Evolutionary conservation across 495 filamentous ascomycete genomes (phyloP), one percentile per base, ranked within the genome.

Genomic region (Aspergillus nidulans): DNA sequence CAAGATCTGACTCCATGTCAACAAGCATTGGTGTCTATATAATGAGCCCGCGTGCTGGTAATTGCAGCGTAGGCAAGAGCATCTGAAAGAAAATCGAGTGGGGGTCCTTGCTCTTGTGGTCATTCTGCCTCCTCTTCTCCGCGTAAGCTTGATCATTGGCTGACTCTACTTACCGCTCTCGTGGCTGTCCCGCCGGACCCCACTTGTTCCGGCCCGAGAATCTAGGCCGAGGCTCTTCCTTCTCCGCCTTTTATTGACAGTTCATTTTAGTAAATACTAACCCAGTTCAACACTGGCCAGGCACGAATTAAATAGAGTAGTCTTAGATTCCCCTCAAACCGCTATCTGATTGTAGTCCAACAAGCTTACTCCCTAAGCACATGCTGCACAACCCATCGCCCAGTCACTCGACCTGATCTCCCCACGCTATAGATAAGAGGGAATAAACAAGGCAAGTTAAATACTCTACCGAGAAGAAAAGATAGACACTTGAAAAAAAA

Each of bases 21-120:
- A 49, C 18, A 24, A 26, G 30, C 9, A 18, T 1, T 20, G 32
- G 30, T 13, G 15, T 28, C 26, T 55, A 55, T 46, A 40, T 55
- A 48, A 41, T 4, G 26, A 8, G 39, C 23, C 1, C 36, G 25
- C 52, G 71, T 72, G 62, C 69, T 75, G 69, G 65, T 65, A 66
- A 74, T 71, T 75, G 64, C 72, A 28, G 72, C 72, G 72, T 75
- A 75, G 68, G 51, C 57, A 43, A 51, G 63, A 73, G 69, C 62
- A 69, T 75, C 60, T 53, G 51, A 51, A n/a, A 49, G 39, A 28
- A 25, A 30, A 32, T 30, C 21, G 26, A 50, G 36, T 19, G 39
- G 32, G 19, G 18, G 26, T 40, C 1, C 13, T 16, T 23, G 16
- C 41, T 48, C 24, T 18, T 38, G 28, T 30, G 19, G 21, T 40